phyloP scores from a whole-genome alignment of 495 filamentous ascomycete genomes.

The Podospora anserina region DNA sequence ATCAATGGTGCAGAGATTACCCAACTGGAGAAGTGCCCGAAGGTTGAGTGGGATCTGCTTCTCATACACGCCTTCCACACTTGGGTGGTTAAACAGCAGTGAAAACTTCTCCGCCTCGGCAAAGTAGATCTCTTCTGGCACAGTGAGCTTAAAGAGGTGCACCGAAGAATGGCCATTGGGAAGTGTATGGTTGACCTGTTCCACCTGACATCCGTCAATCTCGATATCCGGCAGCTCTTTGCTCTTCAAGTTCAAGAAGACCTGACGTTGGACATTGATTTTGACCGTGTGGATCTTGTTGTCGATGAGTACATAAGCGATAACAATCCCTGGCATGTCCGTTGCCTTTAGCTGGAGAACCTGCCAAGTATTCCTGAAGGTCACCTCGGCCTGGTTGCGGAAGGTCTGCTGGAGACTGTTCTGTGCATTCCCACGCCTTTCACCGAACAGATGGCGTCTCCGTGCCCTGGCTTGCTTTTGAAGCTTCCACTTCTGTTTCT shows the following conservation, averaged over 20 bases:
- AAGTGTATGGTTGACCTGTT: constrained; percentile 87
- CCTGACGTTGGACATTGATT: constrained; percentile 80
- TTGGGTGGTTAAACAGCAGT: constrained; percentile 81
- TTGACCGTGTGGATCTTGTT: constrained; percentile 83
- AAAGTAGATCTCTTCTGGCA: constrained; percentile 85
- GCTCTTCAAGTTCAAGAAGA: constrained; percentile 88
- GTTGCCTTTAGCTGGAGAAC: constrained; percentile 81
- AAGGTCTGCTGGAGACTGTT: constrained; percentile 84
- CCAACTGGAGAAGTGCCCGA: constrained; percentile 81
- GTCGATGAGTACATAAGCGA: constrained; percentile 89
- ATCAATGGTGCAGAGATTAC: constrained; percentile 93
- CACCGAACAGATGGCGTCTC: constrained; percentile 88
- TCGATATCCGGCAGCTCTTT: constrained; percentile 84
- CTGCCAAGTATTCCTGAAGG: constrained; percentile 92
- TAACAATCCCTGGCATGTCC: constrained; percentile 77
- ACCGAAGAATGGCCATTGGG: constrained; percentile 94
- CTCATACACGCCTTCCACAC: constrained; percentile 95
- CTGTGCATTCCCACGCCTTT: constrained; percentile 62
- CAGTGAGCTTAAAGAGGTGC: constrained; percentile 87
- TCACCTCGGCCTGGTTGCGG: constrained; percentile 81
- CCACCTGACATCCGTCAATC: constrained; percentile 79
- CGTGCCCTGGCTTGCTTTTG: constrained; percentile 89
- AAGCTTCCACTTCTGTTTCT: constrained; percentile 99
- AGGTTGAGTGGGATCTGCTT: constrained; percentile 81
- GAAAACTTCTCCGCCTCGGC: constrained; percentile 77